Evolutionary conservation across 305 asterid species (phyloP).

Genomic region (Petunia hybrid): DNA sequence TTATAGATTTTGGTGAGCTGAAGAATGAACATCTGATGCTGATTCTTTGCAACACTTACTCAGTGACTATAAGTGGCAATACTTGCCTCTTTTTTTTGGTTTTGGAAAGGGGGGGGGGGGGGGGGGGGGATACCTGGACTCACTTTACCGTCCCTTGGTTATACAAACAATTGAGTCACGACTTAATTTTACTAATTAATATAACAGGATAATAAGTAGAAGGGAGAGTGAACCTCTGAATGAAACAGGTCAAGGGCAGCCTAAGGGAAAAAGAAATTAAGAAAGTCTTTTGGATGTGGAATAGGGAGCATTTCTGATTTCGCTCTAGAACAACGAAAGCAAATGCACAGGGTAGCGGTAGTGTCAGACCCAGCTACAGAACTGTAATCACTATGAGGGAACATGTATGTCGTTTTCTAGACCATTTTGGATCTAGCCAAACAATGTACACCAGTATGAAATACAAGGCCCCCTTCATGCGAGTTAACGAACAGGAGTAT

Average conservation of each 20-base stretch:
- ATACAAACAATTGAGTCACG: not conserved
- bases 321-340: not conserved
- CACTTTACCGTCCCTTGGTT: not conserved
- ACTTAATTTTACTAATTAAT: not conserved
- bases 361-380: slow-evolving; percentile 3
- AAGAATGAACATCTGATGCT: not conserved
- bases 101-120: no score
- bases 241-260: slow-evolving; percentile 13
- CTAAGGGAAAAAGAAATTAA: not conserved
- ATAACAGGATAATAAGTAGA: slow-evolving; percentile 1
- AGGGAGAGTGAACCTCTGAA: not conserved
- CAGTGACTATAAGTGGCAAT: not conserved
- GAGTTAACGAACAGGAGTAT: no score
- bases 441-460: no score
- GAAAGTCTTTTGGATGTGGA: slow-evolving; percentile 17
- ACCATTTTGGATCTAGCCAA: not conserved
- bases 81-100: not conserved
- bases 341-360: not conserved
- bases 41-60: not conserved
- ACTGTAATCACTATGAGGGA: slow-evolving; percentile 8
- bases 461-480: no score
- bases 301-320: not conserved
- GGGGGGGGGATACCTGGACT: not conserved
- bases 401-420: not conserved
- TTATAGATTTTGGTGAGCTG: not conserved